Conservation (phyloP, 176 grass and related monocot species). For the Cocos nucifera region DNA sequence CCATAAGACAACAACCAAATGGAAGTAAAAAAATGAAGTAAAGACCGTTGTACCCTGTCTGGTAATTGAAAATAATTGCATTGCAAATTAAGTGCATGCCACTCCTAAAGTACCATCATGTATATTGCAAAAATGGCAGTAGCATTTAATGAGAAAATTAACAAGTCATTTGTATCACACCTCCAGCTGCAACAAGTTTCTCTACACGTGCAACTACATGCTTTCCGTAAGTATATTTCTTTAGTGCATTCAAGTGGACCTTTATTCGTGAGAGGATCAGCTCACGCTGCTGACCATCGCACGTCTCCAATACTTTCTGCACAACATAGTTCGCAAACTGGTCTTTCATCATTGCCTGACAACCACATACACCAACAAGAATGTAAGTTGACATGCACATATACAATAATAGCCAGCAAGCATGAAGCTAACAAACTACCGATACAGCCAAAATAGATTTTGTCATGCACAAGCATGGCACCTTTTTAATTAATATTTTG, state of each 20-base stretch:
- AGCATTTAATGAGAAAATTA: background rate
- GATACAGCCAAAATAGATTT: background rate
- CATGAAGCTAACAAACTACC: background rate
- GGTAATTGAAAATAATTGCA: background rate
- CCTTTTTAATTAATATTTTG: too few relatives aligned
- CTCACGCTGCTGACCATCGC: conserved; percentile 69
- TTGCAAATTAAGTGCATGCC: background rate
- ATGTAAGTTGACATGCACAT: background rate
- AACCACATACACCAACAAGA: background rate
- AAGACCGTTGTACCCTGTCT: background rate
- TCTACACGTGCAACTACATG: conserved; percentile 79
- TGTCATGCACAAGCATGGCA: background rate
- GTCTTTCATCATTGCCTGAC: conserved; percentile 86
- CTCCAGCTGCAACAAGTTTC: conserved; percentile 70
- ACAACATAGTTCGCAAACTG: conserved; percentile 84
- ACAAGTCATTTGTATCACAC: conserved; percentile 12
- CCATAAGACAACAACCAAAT: too few relatives aligned
- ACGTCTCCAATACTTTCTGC: conserved; percentile 77
- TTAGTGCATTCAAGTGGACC: conserved; percentile 70
- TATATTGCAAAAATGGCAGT: background rate
- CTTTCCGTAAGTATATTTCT: conserved; percentile 89
- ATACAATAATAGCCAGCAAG: background rate
- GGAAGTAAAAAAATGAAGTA: too few relatives aligned
- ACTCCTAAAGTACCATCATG: background rate
- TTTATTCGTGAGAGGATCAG: conserved; percentile 66